A percentile compares a stretch with the other conserved stretches of the same genome.
phyloP scores from a whole-genome alignment of 768 basidiomycete genomes.

The Naematelia aurantialba region DNA sequence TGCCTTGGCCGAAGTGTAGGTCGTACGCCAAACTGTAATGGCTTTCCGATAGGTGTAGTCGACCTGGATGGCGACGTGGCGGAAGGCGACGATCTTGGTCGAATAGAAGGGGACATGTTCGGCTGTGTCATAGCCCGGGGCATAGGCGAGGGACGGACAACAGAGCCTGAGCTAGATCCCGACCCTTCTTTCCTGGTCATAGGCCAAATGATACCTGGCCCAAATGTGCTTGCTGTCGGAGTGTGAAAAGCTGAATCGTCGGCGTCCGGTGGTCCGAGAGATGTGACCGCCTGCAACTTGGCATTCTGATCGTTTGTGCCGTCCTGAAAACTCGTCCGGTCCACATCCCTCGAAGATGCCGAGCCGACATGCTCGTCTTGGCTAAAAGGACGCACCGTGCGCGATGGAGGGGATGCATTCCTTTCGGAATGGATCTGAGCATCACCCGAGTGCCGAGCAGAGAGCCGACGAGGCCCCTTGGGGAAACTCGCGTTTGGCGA shows the following conservation, averaged over 20 bases:
- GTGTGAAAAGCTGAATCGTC: constrained; percentile 15
- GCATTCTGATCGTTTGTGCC: constrained; percentile 16
- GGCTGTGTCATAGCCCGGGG: constrained; percentile 20
- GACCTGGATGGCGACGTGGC: constrained; percentile 18
- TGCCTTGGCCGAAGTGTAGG: constrained; percentile 20
- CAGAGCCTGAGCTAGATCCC: constrained; percentile 2
- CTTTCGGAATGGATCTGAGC: constrained; percentile 4
- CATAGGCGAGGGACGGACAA: not conserved
- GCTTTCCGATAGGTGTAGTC: constrained; percentile 13
- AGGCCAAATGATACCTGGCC: constrained; percentile 14
- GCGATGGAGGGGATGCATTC: constrained; percentile 11
- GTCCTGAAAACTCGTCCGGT: constrained; percentile 10
- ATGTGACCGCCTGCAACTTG: constrained; percentile 14
- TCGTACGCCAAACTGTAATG: constrained; percentile 9
- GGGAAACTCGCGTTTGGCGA: not conserved
- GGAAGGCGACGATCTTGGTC: constrained; percentile 22
- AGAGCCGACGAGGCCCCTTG: not conserved
- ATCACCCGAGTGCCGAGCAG: not conserved
- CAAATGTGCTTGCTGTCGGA: constrained; percentile 12
- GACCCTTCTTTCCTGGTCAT: constrained; percentile 7
- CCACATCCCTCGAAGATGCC: constrained; percentile 5
- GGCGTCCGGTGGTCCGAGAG: not conserved
- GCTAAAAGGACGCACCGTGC: not conserved
- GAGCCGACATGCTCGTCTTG: not conserved
- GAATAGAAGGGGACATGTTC: constrained; percentile 14